Conservation (phyloP, 148 eudicot species). For the Cornus controversa region DNA sequence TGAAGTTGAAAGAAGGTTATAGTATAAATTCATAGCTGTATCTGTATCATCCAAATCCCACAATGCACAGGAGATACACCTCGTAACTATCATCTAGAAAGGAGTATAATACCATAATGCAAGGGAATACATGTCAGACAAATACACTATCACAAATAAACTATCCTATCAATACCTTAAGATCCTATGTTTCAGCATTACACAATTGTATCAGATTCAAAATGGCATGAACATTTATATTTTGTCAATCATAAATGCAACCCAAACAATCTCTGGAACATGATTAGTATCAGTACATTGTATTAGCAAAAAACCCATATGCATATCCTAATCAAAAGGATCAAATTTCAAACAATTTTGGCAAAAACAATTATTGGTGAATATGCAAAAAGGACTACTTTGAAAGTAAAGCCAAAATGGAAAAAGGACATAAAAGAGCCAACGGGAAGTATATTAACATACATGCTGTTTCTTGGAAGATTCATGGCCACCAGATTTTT, state of each 20-base stretch:
- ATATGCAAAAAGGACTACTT: constrained; percentile 1
- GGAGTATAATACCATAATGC: background rate
- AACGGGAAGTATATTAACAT: constrained; percentile 31
- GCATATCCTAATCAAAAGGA: background rate
- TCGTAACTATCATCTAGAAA: background rate
- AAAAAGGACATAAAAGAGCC: background rate
- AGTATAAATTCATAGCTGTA: background rate
- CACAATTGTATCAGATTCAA: background rate
- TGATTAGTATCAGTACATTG: background rate
- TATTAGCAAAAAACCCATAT: background rate
- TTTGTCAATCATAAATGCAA: background rate
- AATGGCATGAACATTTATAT: background rate
- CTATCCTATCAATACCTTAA: background rate
- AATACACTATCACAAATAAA: too few relatives aligned
- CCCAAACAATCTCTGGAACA: background rate
- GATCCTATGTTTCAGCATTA: constrained; percentile 1
- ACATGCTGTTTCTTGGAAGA: constrained; percentile 98
- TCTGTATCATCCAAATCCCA: background rate
- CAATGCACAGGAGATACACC: background rate
- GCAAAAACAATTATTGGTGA: background rate
- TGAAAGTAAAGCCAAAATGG: background rate
- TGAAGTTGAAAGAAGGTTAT: background rate
- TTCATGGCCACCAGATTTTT: constrained; percentile 93
- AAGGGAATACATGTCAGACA: background rate
- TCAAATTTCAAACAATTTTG: background rate